Evolutionary conservation across 1,284 basidiomycete genomes (phyloP).

Genomic region (Filobasidium uniguttulatum): DNA sequence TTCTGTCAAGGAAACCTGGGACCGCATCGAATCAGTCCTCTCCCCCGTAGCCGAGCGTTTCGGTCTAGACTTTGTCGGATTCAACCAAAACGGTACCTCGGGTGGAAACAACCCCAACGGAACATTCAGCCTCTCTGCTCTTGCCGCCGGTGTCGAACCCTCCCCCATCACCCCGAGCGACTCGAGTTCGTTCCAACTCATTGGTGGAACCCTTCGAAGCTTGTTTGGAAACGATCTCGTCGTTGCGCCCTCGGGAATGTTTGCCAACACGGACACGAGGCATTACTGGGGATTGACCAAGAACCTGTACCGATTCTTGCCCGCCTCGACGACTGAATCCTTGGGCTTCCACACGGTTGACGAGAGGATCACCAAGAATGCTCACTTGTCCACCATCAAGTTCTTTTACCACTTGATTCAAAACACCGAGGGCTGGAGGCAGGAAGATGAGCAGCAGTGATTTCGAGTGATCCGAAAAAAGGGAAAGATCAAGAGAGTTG

Average conservation of each 20-base stretch:
- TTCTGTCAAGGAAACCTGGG: conserved; percentile 33
- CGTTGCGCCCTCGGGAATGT: conserved; percentile 40
- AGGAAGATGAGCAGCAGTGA: conserved; percentile 6
- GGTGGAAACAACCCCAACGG: conserved; percentile 7
- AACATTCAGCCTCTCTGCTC: background rate
- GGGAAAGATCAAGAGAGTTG: background rate
- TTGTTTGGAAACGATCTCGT: conserved; percentile 36
- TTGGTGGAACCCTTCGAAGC: conserved; percentile 35
- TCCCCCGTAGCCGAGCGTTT: conserved; percentile 33
- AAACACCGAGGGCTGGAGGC: conserved; percentile 36
- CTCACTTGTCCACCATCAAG: conserved; percentile 37
- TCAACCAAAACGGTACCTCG: conserved; percentile 15
- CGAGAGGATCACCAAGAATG: conserved; percentile 36
- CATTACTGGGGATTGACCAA: conserved; percentile 37
- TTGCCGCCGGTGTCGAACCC: conserved; percentile 33
- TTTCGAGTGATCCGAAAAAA: background rate
- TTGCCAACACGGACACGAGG: conserved; percentile 37
- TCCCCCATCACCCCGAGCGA: conserved; percentile 38
- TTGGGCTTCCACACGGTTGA: conserved; percentile 41
- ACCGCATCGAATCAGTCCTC: conserved; percentile 34
- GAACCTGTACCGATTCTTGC: conserved; percentile 41
- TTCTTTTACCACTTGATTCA: conserved; percentile 42
- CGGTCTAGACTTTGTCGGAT: conserved; percentile 30
- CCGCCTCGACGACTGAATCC: conserved; percentile 25
- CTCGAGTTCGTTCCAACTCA: conserved; percentile 33